Evolutionary conservation across 2,329 filamentous ascomycete species (phyloP).

Genomic region (Exophiala lecanii-corni): DNA sequence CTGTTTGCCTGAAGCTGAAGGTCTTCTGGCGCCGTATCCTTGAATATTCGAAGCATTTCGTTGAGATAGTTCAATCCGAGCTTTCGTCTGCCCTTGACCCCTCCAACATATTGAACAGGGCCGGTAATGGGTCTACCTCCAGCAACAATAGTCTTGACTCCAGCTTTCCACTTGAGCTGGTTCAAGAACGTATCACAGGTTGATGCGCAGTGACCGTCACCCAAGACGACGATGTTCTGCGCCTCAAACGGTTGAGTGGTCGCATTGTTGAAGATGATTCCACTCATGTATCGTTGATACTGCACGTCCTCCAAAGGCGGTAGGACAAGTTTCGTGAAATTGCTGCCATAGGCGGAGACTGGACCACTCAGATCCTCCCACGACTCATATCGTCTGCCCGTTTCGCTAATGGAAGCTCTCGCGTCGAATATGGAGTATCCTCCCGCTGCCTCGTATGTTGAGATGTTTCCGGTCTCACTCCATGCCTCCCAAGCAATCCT

Average conservation of each 20-base stretch:
- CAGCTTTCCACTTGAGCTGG: conserved; percentile 48
- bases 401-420: not conserved
- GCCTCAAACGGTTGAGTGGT: conserved; percentile 45
- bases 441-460: not conserved
- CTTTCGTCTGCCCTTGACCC: conserved; percentile 49
- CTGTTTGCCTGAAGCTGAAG: not conserved
- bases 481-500: conserved; percentile 4
- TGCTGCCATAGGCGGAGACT: not conserved
- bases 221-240: conserved; percentile 46
- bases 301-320: not conserved
- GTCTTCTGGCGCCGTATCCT: not conserved
- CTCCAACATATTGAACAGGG: conserved; percentile 59
- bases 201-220: conserved; percentile 55
- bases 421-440: not conserved
- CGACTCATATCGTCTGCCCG: not conserved
- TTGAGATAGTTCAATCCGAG: not conserved
- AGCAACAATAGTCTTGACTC: conserved; percentile 53
- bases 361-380: not conserved
- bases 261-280: not conserved
- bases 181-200: conserved; percentile 55
- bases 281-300: not conserved
- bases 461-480: not conserved
- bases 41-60: not conserved
- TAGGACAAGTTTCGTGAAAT: conserved; percentile 1
- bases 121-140: conserved; percentile 44